These are phyloP conservation scores for Mycena olivaceomarginata DNA, from an alignment of 768 basidiomycete genomes.

Conservation along the genomic window DNA sequence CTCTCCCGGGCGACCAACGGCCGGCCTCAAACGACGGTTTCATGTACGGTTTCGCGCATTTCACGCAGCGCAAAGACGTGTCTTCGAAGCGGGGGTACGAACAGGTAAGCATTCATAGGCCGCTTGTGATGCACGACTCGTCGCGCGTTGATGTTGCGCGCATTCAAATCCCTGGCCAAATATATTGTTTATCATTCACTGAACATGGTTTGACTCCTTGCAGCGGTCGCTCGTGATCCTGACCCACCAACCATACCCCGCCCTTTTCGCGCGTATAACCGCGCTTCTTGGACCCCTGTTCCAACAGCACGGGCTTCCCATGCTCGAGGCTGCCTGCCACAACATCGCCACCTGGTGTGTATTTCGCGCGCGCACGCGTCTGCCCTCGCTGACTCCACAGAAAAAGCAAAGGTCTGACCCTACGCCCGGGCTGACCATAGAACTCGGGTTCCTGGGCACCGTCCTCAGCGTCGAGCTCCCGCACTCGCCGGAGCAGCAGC, in stretches of 20 bases:
- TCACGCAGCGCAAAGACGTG: conserved; percentile 81
- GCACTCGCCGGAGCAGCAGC: conserved; percentile 80
- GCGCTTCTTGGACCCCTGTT: conserved; percentile 85
- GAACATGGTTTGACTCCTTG: conserved; percentile 12
- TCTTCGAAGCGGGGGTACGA: conserved; percentile 86
- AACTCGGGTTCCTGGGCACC: conserved; percentile 90
- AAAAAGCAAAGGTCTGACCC: conserved; percentile 88
- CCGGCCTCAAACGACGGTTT: conserved; percentile 75
- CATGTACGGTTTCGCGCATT: conserved; percentile 87
- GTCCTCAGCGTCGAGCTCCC: conserved; percentile 87
- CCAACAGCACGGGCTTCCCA: conserved; percentile 82
- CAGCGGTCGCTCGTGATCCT: conserved; percentile 90
- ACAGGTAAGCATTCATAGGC: conserved; percentile 68
- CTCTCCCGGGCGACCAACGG: conserved; percentile 48
- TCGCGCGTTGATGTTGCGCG: too few relatives aligned
- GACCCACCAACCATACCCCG: conserved; percentile 87
- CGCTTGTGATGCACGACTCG: too few relatives aligned
- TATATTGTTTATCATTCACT: not conserved
- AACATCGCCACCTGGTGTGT: conserved; percentile 90
- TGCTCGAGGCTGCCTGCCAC: conserved; percentile 91
- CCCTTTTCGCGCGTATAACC: conserved; percentile 84
- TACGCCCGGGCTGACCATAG: conserved; percentile 76
- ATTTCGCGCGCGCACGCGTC: conserved; percentile 15
- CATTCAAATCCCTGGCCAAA: too few relatives aligned
- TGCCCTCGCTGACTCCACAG: conserved; percentile 49